Evolutionary conservation across 169 alveolate species (phyloP).

Genomic region (Eimeria tenella): DNA sequence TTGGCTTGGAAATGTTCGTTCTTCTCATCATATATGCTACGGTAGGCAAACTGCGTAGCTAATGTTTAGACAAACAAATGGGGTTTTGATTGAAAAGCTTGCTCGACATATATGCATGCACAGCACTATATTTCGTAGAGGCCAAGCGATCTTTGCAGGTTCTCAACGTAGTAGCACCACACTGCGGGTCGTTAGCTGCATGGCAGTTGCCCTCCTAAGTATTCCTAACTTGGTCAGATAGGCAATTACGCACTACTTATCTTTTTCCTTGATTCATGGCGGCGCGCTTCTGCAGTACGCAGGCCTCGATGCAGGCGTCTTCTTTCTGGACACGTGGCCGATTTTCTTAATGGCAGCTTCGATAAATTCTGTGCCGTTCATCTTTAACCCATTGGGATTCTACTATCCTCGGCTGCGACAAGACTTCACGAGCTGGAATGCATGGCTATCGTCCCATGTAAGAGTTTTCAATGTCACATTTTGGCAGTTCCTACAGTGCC

Average conservation of each 20-base stretch:
- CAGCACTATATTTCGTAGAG: neutral
- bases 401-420: slow-evolving; percentile 77
- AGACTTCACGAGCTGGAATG: slow-evolving; percentile 75
- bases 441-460: slow-evolving; percentile 78
- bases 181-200: too few relatives aligned
- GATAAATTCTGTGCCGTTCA: slow-evolving; percentile 72
- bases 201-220: too few relatives aligned
- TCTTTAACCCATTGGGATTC: slow-evolving; percentile 76
- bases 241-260: too few relatives aligned
- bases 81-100: too few relatives aligned
- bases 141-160: neutral
- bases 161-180: too few relatives aligned
- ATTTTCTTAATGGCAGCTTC: slow-evolving; percentile 75
- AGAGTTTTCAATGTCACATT: neutral
- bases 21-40: slow-evolving; percentile 59
- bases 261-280: too few relatives aligned
- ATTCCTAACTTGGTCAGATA: too few relatives aligned
- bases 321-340: slow-evolving; percentile 76
- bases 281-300: slow-evolving; percentile 56
- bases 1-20: slow-evolving; percentile 75
- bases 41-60: slow-evolving; percentile 35
- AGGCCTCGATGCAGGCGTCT: slow-evolving; percentile 69
- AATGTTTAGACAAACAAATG: neutral
- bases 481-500: too few relatives aligned
- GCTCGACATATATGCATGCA: too few relatives aligned